These are phyloP conservation scores for Kurtzmaniella quercitrusa DNA, from an alignment of 1,139 yeast genomes.

Conservation along the genomic window DNA sequence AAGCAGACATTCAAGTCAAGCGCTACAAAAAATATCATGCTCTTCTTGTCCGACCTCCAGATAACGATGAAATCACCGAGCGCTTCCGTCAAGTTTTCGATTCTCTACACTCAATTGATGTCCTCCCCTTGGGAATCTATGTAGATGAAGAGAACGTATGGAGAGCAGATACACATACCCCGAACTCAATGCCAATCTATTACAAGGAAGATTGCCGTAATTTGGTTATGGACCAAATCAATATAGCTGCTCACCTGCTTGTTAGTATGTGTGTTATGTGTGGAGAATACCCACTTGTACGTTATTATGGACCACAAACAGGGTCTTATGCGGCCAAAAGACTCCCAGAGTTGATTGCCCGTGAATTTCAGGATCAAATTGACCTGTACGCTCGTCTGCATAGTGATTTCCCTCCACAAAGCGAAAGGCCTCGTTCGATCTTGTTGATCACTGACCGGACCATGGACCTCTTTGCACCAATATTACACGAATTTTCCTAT, in stretches of 20 bases:
- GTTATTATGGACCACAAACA: slow-evolving; percentile 60
- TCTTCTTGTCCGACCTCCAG: slow-evolving; percentile 21
- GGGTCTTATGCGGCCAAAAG: slow-evolving; percentile 51
- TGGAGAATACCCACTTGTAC: slow-evolving; percentile 84
- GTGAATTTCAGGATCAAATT: slow-evolving; percentile 62
- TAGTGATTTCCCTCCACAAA: slow-evolving; percentile 53
- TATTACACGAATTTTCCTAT: slow-evolving; percentile 88
- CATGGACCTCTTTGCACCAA: slow-evolving; percentile 77
- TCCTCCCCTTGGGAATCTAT: slow-evolving; percentile 13
- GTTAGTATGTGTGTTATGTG: slow-evolving; percentile 71
- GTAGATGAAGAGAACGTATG: slow-evolving; percentile 41
- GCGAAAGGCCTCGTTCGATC: slow-evolving; percentile 64
- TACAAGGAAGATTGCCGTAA: slow-evolving; percentile 66
- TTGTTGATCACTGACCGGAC: slow-evolving; percentile 79
- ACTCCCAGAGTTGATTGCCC: slow-evolving; percentile 72
- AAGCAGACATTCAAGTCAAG: slow-evolving; percentile 37
- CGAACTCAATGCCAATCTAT: slow-evolving; percentile 68
- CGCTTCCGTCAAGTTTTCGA: neutral
- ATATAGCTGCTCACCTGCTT: slow-evolving; percentile 57
- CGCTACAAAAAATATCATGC: slow-evolving; percentile 39
- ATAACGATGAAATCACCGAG: neutral
- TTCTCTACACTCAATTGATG: neutral
- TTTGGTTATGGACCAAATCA: slow-evolving; percentile 55
- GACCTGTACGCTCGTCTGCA: slow-evolving; percentile 73
- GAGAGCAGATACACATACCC: slow-evolving; percentile 31